Base-by-base conservation (phyloP, 2,329 filamentous ascomycete genomes). In the Camptophora hylomeconis region DNA sequence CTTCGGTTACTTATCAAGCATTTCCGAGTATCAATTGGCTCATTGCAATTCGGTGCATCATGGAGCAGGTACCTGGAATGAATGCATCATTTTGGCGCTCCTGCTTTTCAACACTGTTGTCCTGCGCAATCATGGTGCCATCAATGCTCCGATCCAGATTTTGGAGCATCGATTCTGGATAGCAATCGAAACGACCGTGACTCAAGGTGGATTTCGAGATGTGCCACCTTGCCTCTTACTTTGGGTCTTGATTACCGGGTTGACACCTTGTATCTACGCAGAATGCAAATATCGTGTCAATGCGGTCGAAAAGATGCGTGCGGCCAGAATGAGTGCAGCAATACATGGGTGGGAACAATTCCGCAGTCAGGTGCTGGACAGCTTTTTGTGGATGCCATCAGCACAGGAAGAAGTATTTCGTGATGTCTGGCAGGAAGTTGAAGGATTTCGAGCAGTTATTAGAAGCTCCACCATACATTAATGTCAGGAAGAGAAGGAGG, bases 21-120 rank as follows among this genome's bases (percentile, higher is more conserved):
- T 31, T 9, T 17, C 29, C 9, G 20, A 20, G 13, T 31, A 31
- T 31, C 29, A 31, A 19, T 24, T 31, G 16, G 29, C 29, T 10
- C 14, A 18, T 13, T 31, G 29, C 13, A 31, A 31, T 21, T 23
- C 29, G 16, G 16, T 17, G 5, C 22, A 26, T 17, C 29, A 31
- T 11, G 16, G 12, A 12, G 19, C 23, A 9, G 20, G 11, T n/a
- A 20, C 29, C 5, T 9, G 13, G 11, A 26, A 20, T 17, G 29
- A 31, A 22, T 31, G 29, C 12, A 24, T 31, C n/a, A 26, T 23
- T 20, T 18, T 31, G 12, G 29, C 23, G 10, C 18, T 31, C 17
- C 21, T 31, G 15, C 23, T 31, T 13, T 26, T 31, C 17, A 24
- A 31, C 13, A 17, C 26, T 16, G 18, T 31, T 10, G 29, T 31